Conservation (phyloP, 208 protist genomes). For the Leptomonas pyrrhocoris region DNA sequence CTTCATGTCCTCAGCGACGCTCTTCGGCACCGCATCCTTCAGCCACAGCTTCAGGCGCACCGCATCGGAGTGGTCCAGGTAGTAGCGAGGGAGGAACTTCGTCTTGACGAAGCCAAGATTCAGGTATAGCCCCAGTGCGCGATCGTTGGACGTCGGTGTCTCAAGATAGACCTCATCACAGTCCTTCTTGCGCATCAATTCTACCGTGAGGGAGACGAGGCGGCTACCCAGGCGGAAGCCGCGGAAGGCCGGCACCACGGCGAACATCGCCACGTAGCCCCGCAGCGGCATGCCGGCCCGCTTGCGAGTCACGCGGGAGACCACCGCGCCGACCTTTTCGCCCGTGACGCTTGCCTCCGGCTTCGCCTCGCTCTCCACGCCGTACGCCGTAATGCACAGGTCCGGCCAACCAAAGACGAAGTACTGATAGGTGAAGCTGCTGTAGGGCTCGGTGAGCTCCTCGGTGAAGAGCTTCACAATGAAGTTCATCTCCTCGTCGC, state of each 20-base stretch:
- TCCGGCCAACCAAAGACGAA: slow-evolving; percentile 98
- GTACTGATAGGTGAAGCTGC: slow-evolving; percentile 99
- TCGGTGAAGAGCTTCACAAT: slow-evolving; percentile 94
- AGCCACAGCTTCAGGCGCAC: slow-evolving; percentile 95
- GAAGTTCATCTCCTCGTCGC: slow-evolving; percentile 79
- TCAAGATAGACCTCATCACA: slow-evolving; percentile 96
- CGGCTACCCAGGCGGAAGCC: slow-evolving; percentile 90
- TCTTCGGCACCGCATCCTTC: slow-evolving; percentile 45
- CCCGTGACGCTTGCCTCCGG: slow-evolving; percentile 66
- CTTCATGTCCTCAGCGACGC: slow-evolving; percentile 1
- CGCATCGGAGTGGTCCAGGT: slow-evolving; percentile 94
- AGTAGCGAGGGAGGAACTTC: slow-evolving; percentile 89
- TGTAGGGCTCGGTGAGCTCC: slow-evolving; percentile 98
- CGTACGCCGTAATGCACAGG: slow-evolving; percentile 90
- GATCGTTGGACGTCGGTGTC: slow-evolving; percentile 92
- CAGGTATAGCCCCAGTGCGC: slow-evolving; percentile 95
- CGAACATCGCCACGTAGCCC: slow-evolving; percentile 99
- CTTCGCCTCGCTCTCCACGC: slow-evolving; percentile 56
- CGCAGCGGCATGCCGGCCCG: slow-evolving; percentile 62
- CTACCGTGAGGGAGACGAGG: slow-evolving; percentile 90
- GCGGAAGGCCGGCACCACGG: slow-evolving; percentile 93
- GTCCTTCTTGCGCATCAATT: slow-evolving; percentile 91
- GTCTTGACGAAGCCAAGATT: slow-evolving; percentile 95
- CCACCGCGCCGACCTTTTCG: slow-evolving; percentile 89
- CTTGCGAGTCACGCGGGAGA: slow-evolving; percentile 86